These are phyloP conservation scores for Mortierella sp. DNA, from an alignment of 371 early-diverging fungal species.

Conservation along the genomic window DNA sequence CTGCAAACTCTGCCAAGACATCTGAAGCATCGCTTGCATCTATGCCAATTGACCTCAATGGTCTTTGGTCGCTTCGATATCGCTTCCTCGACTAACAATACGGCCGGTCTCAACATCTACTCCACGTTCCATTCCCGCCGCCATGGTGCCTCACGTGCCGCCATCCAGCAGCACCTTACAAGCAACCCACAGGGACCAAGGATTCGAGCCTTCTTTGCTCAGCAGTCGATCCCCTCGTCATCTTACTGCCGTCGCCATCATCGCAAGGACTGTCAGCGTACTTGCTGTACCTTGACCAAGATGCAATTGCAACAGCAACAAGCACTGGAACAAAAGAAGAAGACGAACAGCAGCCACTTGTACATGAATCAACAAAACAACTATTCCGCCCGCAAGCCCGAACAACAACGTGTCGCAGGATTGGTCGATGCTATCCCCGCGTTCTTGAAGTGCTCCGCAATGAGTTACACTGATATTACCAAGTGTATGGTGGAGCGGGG, in stretches of 20 bases:
- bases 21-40: constrained; percentile 67
- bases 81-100: constrained; percentile 54
- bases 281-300: constrained; percentile 51
- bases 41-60: constrained; percentile 69
- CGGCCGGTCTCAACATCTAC: constrained; percentile 39
- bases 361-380: constrained; percentile 1
- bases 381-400: constrained; percentile 22
- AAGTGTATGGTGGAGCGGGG: constrained; percentile 30
- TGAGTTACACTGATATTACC: constrained; percentile 54
- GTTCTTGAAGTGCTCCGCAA: constrained; percentile 66
- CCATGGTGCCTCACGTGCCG: constrained; percentile 39
- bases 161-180: constrained; percentile 30
- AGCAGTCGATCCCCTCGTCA: constrained; percentile 21
- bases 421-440: constrained; percentile 69
- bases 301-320: constrained; percentile 52
- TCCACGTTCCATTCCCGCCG: constrained; percentile 44
- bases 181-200: constrained; percentile 27
- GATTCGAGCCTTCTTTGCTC: constrained; percentile 31
- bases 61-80: constrained; percentile 73
- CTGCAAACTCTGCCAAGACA: constrained; percentile 58
- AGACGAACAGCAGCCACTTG: constrained; percentile 17
- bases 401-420: constrained; percentile 44
- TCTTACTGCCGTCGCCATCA: constrained; percentile 53
- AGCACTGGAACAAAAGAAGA: constrained; percentile 55
- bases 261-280: constrained; percentile 50